Base-by-base conservation (phyloP, 805 yeast species). In the Myxozyma kluyveri region DNA sequence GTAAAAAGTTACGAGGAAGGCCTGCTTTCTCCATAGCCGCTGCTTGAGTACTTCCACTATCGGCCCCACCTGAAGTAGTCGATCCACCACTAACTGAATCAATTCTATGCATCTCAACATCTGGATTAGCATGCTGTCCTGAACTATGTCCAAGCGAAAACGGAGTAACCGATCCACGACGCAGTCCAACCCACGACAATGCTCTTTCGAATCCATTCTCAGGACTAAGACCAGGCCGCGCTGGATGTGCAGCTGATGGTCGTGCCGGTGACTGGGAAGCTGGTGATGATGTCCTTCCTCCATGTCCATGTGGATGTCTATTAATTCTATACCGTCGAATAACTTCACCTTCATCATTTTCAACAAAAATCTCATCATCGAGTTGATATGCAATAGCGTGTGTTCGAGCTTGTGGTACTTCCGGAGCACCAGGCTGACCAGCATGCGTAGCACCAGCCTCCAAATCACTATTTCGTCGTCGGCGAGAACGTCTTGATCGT, bases 331-430 rank as follows among this genome's bases (percentile, higher is more conserved):
- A 91, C 47, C 96, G 76, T 64, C 96, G 81, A 42, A 93, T 73
- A 50, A 93, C 80, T 61, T 91, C 98, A 58, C 98, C 99, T 10
- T 90, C 96, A 41, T 80, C 87, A 63, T 89, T 86, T 68, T 91
- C 99, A 51, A 93, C 84, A 52, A 88, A 76, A 49, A 93, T 78
- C 53, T 82, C 75, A 62, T 88, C 82, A 64, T 84, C 93, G 37
- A 87, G 75, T 67, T 84, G 86, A 68, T 83, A 91, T 1, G 96
- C 98, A 68, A 72, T 80, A 61, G 72, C 82, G 65, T 70, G 72
- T 29, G 56, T 56, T 37, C 61, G 59, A 7, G 39, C 7, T 12
- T 29, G 31, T 22, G 45, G 17, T 23, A 7, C 39, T 18, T 18
- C 19, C 12, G 42, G 21, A 19, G n/a, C 17, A 26, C 39, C 3